phyloP scores from a whole-genome alignment of 2,329 filamentous ascomycete genomes.

The Phyllosticta capitalensis region DNA sequence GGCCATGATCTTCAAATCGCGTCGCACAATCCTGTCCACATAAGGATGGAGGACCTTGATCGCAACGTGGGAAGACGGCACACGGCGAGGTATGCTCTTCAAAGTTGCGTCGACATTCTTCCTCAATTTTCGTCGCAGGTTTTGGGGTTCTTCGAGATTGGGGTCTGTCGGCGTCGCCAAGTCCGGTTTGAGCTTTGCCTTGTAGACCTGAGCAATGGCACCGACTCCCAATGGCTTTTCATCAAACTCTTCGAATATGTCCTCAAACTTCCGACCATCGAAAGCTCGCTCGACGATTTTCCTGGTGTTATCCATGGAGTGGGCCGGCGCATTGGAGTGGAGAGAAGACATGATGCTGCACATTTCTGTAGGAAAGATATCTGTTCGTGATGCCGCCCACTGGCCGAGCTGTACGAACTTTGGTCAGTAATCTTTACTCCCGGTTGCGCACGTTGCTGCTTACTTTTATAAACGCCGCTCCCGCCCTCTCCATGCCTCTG shows the following conservation, averaged over 20 bases:
- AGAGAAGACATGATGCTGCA: constrained; percentile 89
- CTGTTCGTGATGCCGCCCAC: constrained; percentile 93
- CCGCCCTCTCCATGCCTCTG: constrained; percentile 79
- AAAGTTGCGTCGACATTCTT: constrained; percentile 78
- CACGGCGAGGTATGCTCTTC: constrained; percentile 74
- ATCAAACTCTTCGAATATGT: constrained; percentile 94
- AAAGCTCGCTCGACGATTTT: constrained; percentile 74
- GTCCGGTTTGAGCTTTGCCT: constrained; percentile 77
- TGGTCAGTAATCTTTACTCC: neutral
- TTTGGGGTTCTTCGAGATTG: constrained; percentile 45
- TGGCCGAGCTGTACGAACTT: constrained; percentile 64
- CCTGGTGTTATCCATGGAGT: constrained; percentile 73
- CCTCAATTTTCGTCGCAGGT: constrained; percentile 58
- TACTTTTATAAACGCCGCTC: constrained; percentile 95
- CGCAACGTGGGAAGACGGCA: constrained; percentile 87
- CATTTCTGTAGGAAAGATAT: constrained; percentile 91
- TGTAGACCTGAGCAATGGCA: constrained; percentile 96
- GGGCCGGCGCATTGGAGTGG: constrained; percentile 88
- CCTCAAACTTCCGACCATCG: constrained; percentile 65
- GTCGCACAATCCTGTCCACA: constrained; percentile 80
- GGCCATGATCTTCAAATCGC: constrained; percentile 86
- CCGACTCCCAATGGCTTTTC: constrained; percentile 84
- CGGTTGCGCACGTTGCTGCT: neutral
- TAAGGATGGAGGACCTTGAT: constrained; percentile 92
- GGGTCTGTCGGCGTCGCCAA: constrained; percentile 55